Percentiles rank a stretch among this genome's conserved stretches.
phyloP scores from a whole-genome alignment of 139 green algal genomes.

The Monoraphidium neglectum region DNA sequence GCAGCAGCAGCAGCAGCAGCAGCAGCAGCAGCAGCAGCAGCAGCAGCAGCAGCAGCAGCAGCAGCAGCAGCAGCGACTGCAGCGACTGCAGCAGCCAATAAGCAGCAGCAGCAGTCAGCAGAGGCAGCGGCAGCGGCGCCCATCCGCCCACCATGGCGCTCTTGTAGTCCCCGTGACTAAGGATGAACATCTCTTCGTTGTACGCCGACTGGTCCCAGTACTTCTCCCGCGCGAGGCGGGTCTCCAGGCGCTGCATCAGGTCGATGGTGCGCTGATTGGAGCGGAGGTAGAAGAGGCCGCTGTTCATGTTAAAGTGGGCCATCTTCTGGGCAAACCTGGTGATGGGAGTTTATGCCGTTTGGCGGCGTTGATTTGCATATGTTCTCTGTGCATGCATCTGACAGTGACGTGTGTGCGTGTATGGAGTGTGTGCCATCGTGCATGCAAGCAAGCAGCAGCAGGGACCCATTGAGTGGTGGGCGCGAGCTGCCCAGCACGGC shows the following conservation, averaged over 20 bases:
- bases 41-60: too few relatives aligned
- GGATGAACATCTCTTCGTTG: slow-evolving; percentile 92
- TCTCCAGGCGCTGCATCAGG: slow-evolving; percentile 67
- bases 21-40: too few relatives aligned
- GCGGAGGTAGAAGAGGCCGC: slow-evolving; percentile 81
- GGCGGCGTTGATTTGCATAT: not conserved
- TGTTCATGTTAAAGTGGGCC: slow-evolving; percentile 85
- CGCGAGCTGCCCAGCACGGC: too few relatives aligned
- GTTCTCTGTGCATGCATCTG: not conserved
- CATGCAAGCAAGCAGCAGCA: too few relatives aligned
- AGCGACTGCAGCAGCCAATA: too few relatives aligned
- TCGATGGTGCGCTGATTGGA: slow-evolving; percentile 69
- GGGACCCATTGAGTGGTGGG: too few relatives aligned
- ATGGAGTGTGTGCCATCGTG: not conserved
- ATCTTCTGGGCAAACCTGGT: slow-evolving; percentile 61
- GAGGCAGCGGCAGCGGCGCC: too few relatives aligned
- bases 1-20: too few relatives aligned
- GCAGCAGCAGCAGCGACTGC: too few relatives aligned
- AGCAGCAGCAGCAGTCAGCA: too few relatives aligned
- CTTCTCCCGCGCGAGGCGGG: slow-evolving; percentile 69
- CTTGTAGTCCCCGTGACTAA: slow-evolving; percentile 77
- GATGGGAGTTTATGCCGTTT: not conserved
- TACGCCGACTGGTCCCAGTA: slow-evolving; percentile 91
- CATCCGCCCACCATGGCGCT: slow-evolving; percentile 49
- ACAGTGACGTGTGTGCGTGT: not conserved